phyloP scores from a whole-genome alignment of 1,284 basidiomycete species.

The Trichosporon sp. region DNA sequence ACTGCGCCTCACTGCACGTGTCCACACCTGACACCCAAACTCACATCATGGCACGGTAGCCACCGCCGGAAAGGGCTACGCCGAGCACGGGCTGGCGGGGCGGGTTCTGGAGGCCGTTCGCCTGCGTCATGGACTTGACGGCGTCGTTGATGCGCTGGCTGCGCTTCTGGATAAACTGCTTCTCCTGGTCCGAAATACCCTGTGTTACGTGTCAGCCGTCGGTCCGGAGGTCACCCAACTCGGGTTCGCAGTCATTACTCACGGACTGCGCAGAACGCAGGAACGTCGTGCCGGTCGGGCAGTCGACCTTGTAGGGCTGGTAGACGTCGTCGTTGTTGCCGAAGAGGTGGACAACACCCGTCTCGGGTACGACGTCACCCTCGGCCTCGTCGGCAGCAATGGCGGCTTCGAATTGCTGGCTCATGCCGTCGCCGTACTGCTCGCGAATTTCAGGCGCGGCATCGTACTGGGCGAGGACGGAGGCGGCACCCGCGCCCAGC shows the following conservation, averaged over 20 bases:
- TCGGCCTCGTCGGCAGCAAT: slow-evolving; percentile 5
- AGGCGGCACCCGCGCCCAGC: slow-evolving; percentile 13
- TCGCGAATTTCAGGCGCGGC: slow-evolving; percentile 9
- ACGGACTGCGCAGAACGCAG: slow-evolving; percentile 48
- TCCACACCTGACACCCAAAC: slow-evolving; percentile 18
- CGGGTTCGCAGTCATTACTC: slow-evolving; percentile 28
- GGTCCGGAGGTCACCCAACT: not conserved
- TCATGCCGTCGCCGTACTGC: slow-evolving; percentile 12
- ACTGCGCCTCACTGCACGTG: too few relatives aligned
- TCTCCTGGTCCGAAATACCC: slow-evolving; percentile 44
- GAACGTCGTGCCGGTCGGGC: slow-evolving; percentile 47
- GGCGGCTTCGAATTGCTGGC: slow-evolving; percentile 16
- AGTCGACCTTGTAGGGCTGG: slow-evolving; percentile 50
- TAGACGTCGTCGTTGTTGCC: slow-evolving; percentile 36
- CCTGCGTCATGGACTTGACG: slow-evolving; percentile 40
- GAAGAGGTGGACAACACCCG: slow-evolving; percentile 16
- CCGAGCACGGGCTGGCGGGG: slow-evolving; percentile 55
- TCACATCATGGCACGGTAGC: slow-evolving; percentile 59
- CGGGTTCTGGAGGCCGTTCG: slow-evolving; percentile 41
- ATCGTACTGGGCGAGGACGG: slow-evolving; percentile 11
- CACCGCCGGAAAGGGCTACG: slow-evolving; percentile 58
- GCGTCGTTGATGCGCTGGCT: slow-evolving; percentile 35
- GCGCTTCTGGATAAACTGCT: slow-evolving; percentile 41
- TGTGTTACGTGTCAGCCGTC: slow-evolving; percentile 11
- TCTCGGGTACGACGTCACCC: not conserved